Evolutionary conservation across 768 basidiomycete genomes (phyloP).

Genomic region (Termitomyces sp.): DNA sequence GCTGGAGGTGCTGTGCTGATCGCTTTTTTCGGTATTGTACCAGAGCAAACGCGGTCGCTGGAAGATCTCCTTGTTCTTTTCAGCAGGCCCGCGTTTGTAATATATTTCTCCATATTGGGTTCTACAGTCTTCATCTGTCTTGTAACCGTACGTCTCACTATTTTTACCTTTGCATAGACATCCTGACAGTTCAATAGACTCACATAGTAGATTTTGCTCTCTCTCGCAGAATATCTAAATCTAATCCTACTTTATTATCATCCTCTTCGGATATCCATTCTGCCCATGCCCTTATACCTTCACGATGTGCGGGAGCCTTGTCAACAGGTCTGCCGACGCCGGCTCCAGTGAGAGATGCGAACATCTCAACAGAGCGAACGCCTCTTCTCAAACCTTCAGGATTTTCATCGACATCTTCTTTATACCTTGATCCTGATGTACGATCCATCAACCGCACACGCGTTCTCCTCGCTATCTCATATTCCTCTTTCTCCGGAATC

Average conservation of each 20-base stretch:
- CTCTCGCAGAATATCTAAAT: constrained; percentile 28
- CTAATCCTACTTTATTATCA: constrained; percentile 14
- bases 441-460: constrained; percentile 40
- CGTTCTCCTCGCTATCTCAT: constrained; percentile 72
- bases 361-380: constrained; percentile 46
- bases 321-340: constrained; percentile 30
- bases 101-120: constrained; percentile 74
- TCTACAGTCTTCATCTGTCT: constrained; percentile 56
- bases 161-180: not conserved
- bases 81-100: constrained; percentile 68
- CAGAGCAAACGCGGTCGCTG: constrained; percentile 80
- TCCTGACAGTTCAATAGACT: constrained; percentile 40
- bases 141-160: constrained; percentile 44
- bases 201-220: constrained; percentile 68
- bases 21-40: constrained; percentile 88
- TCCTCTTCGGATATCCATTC: constrained; percentile 27
- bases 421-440: constrained; percentile 18
- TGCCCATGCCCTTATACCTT: constrained; percentile 31
- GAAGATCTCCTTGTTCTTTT: constrained; percentile 82
- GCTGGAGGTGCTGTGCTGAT: constrained; percentile 87
- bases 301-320: constrained; percentile 25
- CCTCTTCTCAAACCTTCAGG: constrained; percentile 44
- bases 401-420: constrained; percentile 23
- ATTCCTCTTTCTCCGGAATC: constrained; percentile 84
- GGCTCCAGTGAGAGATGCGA: constrained; percentile 23